phyloP scores from a whole-genome alignment of 345 rosid species.

The Raphanus raphanistrum region DNA sequence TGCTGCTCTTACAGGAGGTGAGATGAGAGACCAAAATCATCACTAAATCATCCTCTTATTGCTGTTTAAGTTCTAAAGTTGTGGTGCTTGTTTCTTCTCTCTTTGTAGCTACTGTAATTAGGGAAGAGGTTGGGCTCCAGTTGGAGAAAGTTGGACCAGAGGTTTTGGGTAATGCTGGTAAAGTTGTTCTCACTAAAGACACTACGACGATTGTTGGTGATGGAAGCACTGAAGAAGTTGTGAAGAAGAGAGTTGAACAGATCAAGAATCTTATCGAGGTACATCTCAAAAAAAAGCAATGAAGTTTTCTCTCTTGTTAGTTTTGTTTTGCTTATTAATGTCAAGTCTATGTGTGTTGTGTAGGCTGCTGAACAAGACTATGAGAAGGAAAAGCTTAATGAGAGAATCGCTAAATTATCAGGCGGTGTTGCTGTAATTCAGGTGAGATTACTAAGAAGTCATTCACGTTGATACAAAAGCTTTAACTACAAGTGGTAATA shows the following conservation, averaged over 20 bases:
- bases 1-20: constrained; percentile 74
- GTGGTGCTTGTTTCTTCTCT: neutral
- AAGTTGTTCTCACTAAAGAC: constrained; percentile 93
- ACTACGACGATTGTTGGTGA: constrained; percentile 85
- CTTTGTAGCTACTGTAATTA: constrained; percentile 57
- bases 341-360: neutral
- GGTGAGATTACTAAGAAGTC: constrained; percentile 38
- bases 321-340: neutral
- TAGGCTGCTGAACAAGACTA: constrained; percentile 92
- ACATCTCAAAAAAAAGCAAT: neutral
- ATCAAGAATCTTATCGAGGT: constrained; percentile 88
- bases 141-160: constrained; percentile 85
- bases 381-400: constrained; percentile 91
- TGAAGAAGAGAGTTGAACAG: constrained; percentile 83
- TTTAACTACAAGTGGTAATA: neutral
- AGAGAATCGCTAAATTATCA: constrained; percentile 80
- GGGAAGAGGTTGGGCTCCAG: constrained; percentile 92
- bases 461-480: neutral
- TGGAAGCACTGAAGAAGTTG: constrained; percentile 92
- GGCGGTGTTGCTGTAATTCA: constrained; percentile 77
- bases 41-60: neutral
- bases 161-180: constrained; percentile 83
- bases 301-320: neutral
- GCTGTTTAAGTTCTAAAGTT: constrained; percentile 18
- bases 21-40: neutral